Evolutionary conservation across 129 eudicot species (phyloP), one percentile per base, ranked within the genome.

Genomic region (Escallonia rubra): DNA sequence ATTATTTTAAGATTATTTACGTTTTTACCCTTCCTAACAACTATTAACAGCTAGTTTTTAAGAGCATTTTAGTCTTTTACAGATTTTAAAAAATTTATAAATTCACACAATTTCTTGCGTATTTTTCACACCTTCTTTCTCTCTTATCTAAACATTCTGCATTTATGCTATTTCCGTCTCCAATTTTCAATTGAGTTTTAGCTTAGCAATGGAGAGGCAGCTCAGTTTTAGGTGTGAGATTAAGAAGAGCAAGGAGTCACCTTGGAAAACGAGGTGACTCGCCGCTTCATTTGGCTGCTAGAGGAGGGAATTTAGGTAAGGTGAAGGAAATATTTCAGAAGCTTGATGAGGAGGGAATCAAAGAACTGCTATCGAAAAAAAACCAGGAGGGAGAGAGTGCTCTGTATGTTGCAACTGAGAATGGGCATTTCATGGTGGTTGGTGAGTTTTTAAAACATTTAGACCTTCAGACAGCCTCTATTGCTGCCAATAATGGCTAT

Each of bases 371-470:
- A 14, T 84, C 93, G 0, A 82, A 69, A 74, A 85, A 87, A 53
- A 94, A 94, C 71, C 93, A 78, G 61, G 97, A 89, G 73, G 99
- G 97, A 6, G 99, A 94, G 75, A 94, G 96, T 43, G 83, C 90
- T 72, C 76, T 94, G 50, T 94, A 80, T 79, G 93, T 77, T 55
- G 92, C 99, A 57, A 96, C 99, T 0, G 99, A 94, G 59, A 87
- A 87, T 81, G 99, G 99, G 52, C 96, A 94, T 57, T 79, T 76
- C 3, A 60, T 65, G 70, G 84, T 87, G 61, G 99, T 94, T 15
- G 83, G 57, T 6, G 96, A 94, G 81, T 77, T 94, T 43, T 66
- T 94, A 82, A 90, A 90, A 52, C 83, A 86, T 74, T 69, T 82
- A 55, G 96, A 94, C 72, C 87, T 88, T 74, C 85, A 87, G 67